Base-by-base conservation (phyloP, 2,329 filamentous ascomycete species). In the Pestalotiopsis sp. region DNA sequence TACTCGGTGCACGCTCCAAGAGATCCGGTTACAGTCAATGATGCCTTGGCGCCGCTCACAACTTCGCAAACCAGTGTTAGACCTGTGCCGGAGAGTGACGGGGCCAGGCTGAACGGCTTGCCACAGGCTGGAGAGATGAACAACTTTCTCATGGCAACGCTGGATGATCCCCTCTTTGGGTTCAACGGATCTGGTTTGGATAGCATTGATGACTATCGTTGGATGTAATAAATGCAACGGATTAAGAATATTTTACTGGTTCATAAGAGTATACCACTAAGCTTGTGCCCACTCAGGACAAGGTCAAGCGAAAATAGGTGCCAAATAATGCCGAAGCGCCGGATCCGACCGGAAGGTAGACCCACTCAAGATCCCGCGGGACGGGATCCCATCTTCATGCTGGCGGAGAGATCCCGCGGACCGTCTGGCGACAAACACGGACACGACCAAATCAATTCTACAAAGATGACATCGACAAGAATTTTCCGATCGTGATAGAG, bases 131-230 rank as follows among this genome's bases (percentile, higher is more conserved):
- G 31, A 45, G 39, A 17, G 11, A 14, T 23, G 14, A 9, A 11
- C n/a, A 4, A 6, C 11, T 31, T 45, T 38, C 61, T 45, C 3
- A 31, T 23, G 17, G 14, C 11, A 39, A 52, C 5, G 7, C 39
- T 68, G 31, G 66, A 68, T 27, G 66, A 68, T 23, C 38, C 64
- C 1, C 61, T 68, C 2, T 68, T 68, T 56, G 66, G 66, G 1
- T 68, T 68, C 20, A 68, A 68, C 36, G 49, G 66, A 5, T 66
- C 64, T 25, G 64, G 27, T 25, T 20, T 56, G 11, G 23, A 58
- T 45, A 31, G 31, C 13, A 27, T 56, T 7, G 41, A 66, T 38
- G 64, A n/a, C 12, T 39, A 36, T 20, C 17, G 25, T 13, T 56
- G 36, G 52, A 66, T 25, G 17, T 58, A 25, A 27, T 3, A 4